Percentiles rank a stretch among this genome's conserved stretches.
These are phyloP conservation scores for Sugiyamaella americana DNA, from an alignment of 805 yeast genomes.

Conservation along the genomic window DNA sequence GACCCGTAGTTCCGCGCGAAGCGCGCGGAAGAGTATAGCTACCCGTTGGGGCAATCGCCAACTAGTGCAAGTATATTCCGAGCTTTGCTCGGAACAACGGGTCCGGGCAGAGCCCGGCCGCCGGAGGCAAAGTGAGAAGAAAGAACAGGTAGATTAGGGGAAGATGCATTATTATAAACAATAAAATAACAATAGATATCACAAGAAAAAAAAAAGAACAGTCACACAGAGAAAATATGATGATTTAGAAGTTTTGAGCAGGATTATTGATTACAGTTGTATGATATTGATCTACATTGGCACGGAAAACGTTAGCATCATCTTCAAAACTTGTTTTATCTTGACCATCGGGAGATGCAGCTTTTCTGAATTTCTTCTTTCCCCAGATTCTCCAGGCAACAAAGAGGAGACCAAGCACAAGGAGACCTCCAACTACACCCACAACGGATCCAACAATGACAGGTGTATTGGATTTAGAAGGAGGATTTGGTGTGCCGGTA, in stretches of 20 bases:
- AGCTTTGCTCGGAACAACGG: background rate
- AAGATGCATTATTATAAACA: background rate
- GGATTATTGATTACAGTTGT: constrained; percentile 25
- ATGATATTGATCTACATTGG: constrained; percentile 34
- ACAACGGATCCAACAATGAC: constrained; percentile 65
- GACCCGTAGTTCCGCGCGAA: too few species aligned
- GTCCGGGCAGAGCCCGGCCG: background rate
- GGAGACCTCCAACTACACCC: constrained; percentile 65
- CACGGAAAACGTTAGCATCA: constrained; percentile 30
- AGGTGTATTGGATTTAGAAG: constrained; percentile 42
- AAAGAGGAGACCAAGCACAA: constrained; percentile 35
- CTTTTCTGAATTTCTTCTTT: constrained; percentile 15
- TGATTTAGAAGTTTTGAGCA: constrained; percentile 31
- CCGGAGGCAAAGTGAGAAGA: background rate
- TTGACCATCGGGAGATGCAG: constrained; percentile 19
- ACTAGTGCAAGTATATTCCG: background rate
- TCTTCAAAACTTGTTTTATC: constrained; percentile 24
- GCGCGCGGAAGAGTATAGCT: too few species aligned
- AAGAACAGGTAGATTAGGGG: background rate
- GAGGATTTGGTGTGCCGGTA: constrained; percentile 14
- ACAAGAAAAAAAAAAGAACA: too few species aligned
- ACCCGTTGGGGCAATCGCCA: too few species aligned
- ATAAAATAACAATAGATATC: background rate
- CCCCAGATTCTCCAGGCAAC: constrained; percentile 20
- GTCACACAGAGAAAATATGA: too few species aligned